phyloP scores from a whole-genome alignment of 2,329 filamentous ascomycete species.

The Arthrobotrys pseudoclavata region DNA sequence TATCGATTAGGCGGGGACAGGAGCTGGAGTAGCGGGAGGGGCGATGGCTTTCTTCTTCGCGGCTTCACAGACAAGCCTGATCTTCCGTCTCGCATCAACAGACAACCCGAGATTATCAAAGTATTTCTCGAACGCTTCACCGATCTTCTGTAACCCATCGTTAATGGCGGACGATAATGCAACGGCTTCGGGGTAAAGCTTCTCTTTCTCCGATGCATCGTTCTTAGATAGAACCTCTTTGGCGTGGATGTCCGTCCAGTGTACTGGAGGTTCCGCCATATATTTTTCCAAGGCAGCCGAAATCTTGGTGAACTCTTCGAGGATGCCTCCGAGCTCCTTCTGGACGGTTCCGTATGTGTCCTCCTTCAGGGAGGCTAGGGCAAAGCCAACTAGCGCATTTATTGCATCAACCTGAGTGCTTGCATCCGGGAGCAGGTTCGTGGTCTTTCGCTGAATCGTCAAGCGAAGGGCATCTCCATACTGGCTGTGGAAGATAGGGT shows the following conservation, averaged over 20 bases:
- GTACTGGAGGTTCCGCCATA: slow-evolving; percentile 61
- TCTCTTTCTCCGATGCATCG: slow-evolving; percentile 18
- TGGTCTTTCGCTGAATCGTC: slow-evolving; percentile 62
- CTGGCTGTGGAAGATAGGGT: slow-evolving; percentile 53
- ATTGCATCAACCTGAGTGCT: slow-evolving; percentile 62
- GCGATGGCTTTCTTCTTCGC: slow-evolving; percentile 9
- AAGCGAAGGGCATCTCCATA: slow-evolving; percentile 62
- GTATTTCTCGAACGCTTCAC: slow-evolving; percentile 48
- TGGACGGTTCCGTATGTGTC: slow-evolving; percentile 63
- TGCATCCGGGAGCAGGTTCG: slow-evolving; percentile 62
- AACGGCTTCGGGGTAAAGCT: slow-evolving; percentile 43
- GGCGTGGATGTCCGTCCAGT: slow-evolving; percentile 63
- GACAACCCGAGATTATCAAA: slow-evolving; percentile 34
- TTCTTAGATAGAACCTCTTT: slow-evolving; percentile 36
- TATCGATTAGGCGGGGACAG: background rate
- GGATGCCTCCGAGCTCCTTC: slow-evolving; percentile 59
- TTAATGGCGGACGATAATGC: slow-evolving; percentile 27
- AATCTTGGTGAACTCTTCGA: slow-evolving; percentile 61
- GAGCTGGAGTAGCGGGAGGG: background rate
- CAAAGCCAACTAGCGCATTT: slow-evolving; percentile 58
- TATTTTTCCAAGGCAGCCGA: slow-evolving; percentile 61
- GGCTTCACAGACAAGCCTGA: slow-evolving; percentile 32
- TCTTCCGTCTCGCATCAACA: slow-evolving; percentile 37
- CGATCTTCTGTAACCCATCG: slow-evolving; percentile 35
- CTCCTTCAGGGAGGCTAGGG: slow-evolving; percentile 61